A percentile compares a stretch with the other conserved stretches of the same genome.
phyloP scores from a whole-genome alignment of 352 stramenopile species.

The Pythium guiyangense region DNA sequence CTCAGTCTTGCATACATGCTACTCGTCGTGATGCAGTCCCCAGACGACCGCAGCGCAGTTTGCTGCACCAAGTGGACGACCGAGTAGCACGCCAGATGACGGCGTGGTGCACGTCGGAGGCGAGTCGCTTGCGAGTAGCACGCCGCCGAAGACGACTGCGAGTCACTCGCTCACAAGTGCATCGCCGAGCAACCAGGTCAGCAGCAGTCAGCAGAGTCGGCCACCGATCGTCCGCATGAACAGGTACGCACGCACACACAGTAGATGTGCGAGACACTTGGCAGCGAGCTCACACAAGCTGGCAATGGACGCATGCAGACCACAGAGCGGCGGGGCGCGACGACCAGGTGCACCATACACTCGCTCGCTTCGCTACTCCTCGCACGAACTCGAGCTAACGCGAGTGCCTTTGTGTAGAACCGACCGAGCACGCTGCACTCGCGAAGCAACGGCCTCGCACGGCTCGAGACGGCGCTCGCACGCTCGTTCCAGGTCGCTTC shows the following conservation, averaged over 20 bases:
- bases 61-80: conserved; percentile 9
- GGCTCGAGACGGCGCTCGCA: conserved; percentile 32
- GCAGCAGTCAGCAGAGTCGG: conserved; percentile 8
- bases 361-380: not conserved
- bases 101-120: conserved; percentile 3
- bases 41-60: conserved; percentile 28
- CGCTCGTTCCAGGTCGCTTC: not conserved
- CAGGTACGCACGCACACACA: conserved; percentile 1
- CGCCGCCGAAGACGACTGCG: not conserved
- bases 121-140: conserved; percentile 3
- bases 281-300: no score
- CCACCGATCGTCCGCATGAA: conserved; percentile 6
- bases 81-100: conserved; percentile 4
- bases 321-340: conserved; percentile 46
- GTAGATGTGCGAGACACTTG: no score
- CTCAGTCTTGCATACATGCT: not conserved
- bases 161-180: not conserved
- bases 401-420: not conserved
- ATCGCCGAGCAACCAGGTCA: conserved; percentile 12
- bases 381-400: not conserved
- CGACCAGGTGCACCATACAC: conserved; percentile 19
- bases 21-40: conserved; percentile 9
- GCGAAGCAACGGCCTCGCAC: conserved; percentile 46
- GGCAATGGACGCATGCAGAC: conserved; percentile 13
- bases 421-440: not conserved